A percentile compares a stretch with the other conserved stretches of the same genome.
Evolutionary conservation across 1,284 basidiomycete species (phyloP).

Genomic region (Agaricales sp.): DNA sequence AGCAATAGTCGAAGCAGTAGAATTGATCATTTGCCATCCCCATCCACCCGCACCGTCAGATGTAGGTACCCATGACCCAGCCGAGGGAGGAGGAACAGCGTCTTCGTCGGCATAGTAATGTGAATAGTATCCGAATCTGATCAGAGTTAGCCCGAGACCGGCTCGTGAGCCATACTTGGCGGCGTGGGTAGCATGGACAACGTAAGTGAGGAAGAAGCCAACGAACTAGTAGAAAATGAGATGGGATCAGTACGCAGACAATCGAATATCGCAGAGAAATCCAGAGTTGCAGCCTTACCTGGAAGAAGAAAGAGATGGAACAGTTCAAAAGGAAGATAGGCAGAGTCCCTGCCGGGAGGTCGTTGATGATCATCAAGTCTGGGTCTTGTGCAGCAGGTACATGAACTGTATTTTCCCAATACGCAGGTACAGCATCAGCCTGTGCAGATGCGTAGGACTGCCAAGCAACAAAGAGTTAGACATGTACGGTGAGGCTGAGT

Average conservation of each 20-base stretch:
- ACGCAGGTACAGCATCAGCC: slow-evolving; percentile 86
- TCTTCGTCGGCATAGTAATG: too few relatives aligned
- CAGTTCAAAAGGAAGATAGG: slow-evolving; percentile 72
- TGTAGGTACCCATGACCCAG: too few relatives aligned
- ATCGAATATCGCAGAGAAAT: slow-evolving; percentile 73
- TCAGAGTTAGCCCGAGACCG: slow-evolving; percentile 89
- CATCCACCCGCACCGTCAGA: too few relatives aligned
- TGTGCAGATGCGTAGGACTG: slow-evolving; percentile 86
- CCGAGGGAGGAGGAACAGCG: too few relatives aligned
- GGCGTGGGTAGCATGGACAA: slow-evolving; percentile 91
- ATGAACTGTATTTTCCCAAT: slow-evolving; percentile 96
- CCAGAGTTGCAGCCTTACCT: slow-evolving; percentile 47
- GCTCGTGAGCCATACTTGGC: slow-evolving; percentile 91
- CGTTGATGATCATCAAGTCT: slow-evolving; percentile 63
- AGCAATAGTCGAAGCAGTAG: too few relatives aligned
- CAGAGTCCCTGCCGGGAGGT: slow-evolving; percentile 60
- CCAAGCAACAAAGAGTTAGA: slow-evolving; percentile 6
- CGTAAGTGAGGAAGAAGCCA: slow-evolving; percentile 89
- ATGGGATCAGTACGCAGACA: slow-evolving; percentile 94
- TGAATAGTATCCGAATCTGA: slow-evolving; percentile 70
- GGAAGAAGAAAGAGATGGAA: slow-evolving; percentile 91
- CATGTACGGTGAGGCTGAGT: slow-evolving; percentile 8
- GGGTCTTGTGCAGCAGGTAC: slow-evolving; percentile 45
- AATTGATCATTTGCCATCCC: too few relatives aligned
- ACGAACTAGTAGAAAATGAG: slow-evolving; percentile 35